Evolutionary conservation across 2,329 filamentous ascomycete genomes (phyloP).

Genomic region (Pseudogymnoascus sp.): DNA sequence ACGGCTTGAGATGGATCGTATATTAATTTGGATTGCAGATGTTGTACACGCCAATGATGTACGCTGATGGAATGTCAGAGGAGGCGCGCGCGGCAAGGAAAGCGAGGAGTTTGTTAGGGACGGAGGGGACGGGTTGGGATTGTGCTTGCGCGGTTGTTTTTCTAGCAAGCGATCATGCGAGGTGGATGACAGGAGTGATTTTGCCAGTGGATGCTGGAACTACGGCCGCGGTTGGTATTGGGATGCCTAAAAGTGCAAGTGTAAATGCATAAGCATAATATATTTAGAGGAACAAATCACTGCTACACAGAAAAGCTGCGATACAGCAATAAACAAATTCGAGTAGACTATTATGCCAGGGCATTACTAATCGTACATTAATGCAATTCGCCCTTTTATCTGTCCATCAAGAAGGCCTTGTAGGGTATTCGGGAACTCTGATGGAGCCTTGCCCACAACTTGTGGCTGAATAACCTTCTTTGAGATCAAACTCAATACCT

Average conservation of each 20-base stretch:
- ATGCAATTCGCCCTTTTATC: constrained; percentile 20
- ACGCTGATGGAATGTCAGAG: constrained; percentile 30
- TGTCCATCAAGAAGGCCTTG: constrained; percentile 31
- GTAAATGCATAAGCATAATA: neutral
- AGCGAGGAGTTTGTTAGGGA: constrained; percentile 43
- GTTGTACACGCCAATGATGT: constrained; percentile 43
- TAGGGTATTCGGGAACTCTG: constrained; percentile 30
- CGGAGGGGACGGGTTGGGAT: constrained; percentile 48
- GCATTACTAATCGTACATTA: neutral
- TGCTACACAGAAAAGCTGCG: neutral
- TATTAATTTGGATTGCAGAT: constrained; percentile 25
- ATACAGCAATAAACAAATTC: neutral
- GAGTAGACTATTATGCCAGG: neutral
- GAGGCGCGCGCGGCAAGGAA: constrained; percentile 32
- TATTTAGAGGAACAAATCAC: neutral
- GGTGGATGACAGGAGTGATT: constrained; percentile 44
- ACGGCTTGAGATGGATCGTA: neutral
- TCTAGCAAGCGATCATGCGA: constrained; percentile 43
- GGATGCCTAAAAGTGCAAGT: neutral
- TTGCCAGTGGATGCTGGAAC: constrained; percentile 41
- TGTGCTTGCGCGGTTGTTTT: constrained; percentile 43
- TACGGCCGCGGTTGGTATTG: constrained; percentile 33
- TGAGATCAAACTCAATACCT: constrained; percentile 31
- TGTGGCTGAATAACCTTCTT: constrained; percentile 30
- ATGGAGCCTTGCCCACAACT: constrained; percentile 28